Percentiles rank a stretch among this genome's conserved stretches.
Evolutionary conservation across 768 basidiomycete species (phyloP).

Genomic region (Asterophora lycoperdoides): DNA sequence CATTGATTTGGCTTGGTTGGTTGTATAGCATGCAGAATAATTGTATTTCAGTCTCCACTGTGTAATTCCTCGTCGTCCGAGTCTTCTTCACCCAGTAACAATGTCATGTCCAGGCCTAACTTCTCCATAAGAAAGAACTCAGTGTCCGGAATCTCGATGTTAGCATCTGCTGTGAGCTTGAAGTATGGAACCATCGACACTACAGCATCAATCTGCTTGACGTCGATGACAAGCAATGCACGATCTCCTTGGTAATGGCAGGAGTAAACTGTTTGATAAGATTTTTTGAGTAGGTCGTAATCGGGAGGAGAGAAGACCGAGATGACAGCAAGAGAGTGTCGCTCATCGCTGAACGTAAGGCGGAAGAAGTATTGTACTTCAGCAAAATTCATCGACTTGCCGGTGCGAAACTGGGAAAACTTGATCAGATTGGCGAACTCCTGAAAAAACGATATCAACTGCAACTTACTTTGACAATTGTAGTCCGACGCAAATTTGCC

Average conservation of each 20-base stretch:
- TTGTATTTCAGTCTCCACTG: neutral
- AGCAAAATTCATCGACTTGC: neutral
- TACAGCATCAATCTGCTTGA: constrained; percentile 5
- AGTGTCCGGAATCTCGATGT: neutral
- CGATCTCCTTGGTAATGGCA: neutral
- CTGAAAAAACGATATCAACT: no score
- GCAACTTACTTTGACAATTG: neutral
- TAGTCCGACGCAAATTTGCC: neutral
- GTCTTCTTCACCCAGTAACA: neutral
- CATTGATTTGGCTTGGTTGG: no score
- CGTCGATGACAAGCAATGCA: neutral
- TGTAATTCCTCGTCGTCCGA: neutral
- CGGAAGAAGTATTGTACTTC: constrained; percentile 4
- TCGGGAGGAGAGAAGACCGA: constrained; percentile 8
- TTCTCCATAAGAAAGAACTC: constrained; percentile 3
- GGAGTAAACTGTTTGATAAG: neutral
- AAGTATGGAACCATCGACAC: constrained; percentile 7
- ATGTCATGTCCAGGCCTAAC: neutral
- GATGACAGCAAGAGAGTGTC: constrained; percentile 4
- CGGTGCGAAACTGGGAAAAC: neutral
- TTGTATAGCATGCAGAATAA: no score
- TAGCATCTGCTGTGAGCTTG: neutral
- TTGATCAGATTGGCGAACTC: no score
- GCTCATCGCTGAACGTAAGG: neutral
- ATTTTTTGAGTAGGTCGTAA: neutral